These are phyloP conservation scores for Leonotis leonurus DNA, from an alignment of 257 asterid species.

Conservation along the genomic window DNA sequence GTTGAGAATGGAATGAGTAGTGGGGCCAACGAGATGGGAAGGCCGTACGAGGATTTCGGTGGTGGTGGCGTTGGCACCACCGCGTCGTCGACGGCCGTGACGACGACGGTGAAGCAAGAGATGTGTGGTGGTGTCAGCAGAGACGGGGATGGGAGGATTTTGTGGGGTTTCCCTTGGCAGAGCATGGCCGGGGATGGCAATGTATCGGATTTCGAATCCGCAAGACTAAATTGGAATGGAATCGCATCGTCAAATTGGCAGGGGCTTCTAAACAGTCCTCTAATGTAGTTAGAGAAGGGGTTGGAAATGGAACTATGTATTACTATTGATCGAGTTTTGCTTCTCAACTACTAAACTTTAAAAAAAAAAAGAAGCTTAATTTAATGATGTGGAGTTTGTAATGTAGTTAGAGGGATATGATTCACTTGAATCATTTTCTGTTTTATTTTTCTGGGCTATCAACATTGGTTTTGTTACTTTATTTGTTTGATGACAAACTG, in stretches of 20 bases:
- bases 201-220: conserved; percentile 36
- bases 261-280: conserved; percentile 75
- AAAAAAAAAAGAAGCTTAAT: neutral
- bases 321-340: conserved; percentile 11
- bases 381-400: conserved; percentile 21
- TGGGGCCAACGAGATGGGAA: conserved; percentile 35
- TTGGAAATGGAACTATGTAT: neutral
- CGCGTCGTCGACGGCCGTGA: conserved; percentile 14
- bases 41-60: conserved; percentile 16
- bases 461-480: conserved; percentile 16
- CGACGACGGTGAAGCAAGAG: conserved; percentile 58
- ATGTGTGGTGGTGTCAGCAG: conserved; percentile 24
- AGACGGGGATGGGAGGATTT: conserved; percentile 32
- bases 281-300: conserved; percentile 34
- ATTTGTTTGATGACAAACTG: conserved; percentile 20
- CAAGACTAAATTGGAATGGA: conserved; percentile 48
- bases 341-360: neutral
- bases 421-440: no score
- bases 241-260: conserved; percentile 59
- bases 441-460: conserved; percentile 1
- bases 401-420: no score
- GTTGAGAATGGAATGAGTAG: no score
- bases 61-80: no score
- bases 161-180: conserved; percentile 88
- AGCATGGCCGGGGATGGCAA: conserved; percentile 21